Evolutionary conservation across 2,329 filamentous ascomycete species (phyloP), one percentile per base, ranked within the genome.

Genomic region (Aspergillus sp.): DNA sequence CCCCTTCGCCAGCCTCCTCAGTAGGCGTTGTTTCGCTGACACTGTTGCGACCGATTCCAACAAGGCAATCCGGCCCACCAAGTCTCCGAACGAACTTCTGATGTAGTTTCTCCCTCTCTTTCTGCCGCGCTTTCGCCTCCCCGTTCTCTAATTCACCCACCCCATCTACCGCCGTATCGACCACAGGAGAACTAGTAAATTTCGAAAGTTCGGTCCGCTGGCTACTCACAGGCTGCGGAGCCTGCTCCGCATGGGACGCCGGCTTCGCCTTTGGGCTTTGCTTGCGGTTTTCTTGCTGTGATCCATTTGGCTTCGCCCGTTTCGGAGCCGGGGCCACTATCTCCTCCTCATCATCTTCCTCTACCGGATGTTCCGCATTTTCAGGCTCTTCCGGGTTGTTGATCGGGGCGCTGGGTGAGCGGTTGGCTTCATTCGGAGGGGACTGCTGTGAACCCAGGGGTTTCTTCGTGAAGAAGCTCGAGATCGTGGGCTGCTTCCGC

Each of bases 31-130:
- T 78, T 52, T 81, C 79, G 44, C 87, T 86, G 35, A 84, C 82
- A 9, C 79, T 78, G 23, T 80, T 80, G 59, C 87, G 80, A 67
- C 85, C 86, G 53, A 89, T 83, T 60, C 86, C 83, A 24, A 84
- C 81, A 63, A 96, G 80, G 69, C 91, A 93, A 69, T 96, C 92
- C 1, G 92, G 88, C 44, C 90, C 86, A 1, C 93, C 93, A 2
- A 99, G 84, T 73, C 93, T 96, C 80, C 90, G 90, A 33, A 98
- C 89, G 68, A 98, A 99, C 66, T 87, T 89, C 60, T 84, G 81
- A 70, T 97, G 95, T 23, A 97, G 77, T 49, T 86, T 86, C 58
- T 89, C 85, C 68, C 89, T 92, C 58, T 81, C 80, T 61, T 79
- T 83, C 64, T 77, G 82, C 2, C 79, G 79, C 3, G 77, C 76